Base-by-base conservation (phyloP, 2,329 filamentous ascomycete species). In the Parascedosporium putredinis region DNA sequence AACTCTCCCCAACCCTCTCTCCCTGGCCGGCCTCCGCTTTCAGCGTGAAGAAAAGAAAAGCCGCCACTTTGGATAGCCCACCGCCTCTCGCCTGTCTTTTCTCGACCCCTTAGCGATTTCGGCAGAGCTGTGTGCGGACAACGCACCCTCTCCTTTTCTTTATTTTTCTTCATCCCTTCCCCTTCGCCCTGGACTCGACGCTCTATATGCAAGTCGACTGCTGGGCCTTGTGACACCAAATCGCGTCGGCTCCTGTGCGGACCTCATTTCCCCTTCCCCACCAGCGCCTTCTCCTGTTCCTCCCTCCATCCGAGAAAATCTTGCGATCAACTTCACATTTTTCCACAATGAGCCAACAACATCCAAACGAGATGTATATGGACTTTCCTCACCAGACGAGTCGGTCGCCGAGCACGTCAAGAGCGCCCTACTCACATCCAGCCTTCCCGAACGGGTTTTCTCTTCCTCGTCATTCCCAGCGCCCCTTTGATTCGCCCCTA, bases 401-500 rank as follows among this genome's bases (percentile, higher is more conserved):
- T 63, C 84, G 86, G 61, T 70, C 67, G 55, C 87, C 88, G 34
- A 83, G 79, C 61, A 81, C 84, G 27, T 81, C 86, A 47, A 67
- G 74, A 63, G 85, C 86, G 53, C 74, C 71, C 51, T 78, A 76
- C 55, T 67, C 51, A 38, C 61, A 56, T 31, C 52, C 56, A 58
- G 55, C 76, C 72, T 83, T 72, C 73, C 75, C 52, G 70, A 63
- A 62, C 12, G 67, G 67, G 24, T 56, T 71, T 42, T 69, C 68
- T 6, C 61, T 72, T 10, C 69, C 69, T 10, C 62, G 69, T 24
- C 69, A 72, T 62, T 72, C 81, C 40, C 90, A 88, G 58, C 79
- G 88, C 58, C 85, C 86, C 57, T 87, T 90, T 63, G 88, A 95
- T 61, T 79, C 76, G 53, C 79, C 81, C 51, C 76, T 88, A 61